A percentile compares a stretch with the other conserved stretches of the same genome.
Evolutionary conservation across 1,139 yeast species (phyloP).

Genomic region (Blastobotrys ciferrii): DNA sequence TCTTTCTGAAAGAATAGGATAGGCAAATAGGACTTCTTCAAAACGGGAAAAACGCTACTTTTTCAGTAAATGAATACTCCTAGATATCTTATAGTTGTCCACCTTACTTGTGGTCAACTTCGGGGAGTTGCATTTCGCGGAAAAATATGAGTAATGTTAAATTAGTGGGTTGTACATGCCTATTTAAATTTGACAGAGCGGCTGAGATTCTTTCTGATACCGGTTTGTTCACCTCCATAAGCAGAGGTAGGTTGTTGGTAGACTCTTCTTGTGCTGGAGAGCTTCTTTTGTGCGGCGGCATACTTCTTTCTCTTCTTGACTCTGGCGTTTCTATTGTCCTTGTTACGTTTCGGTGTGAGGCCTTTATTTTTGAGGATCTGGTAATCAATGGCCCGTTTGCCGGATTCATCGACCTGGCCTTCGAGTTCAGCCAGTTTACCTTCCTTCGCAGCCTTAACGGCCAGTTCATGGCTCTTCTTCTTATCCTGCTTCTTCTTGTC

Average conservation of each 20-base stretch:
- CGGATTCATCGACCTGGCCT: conserved; percentile 55
- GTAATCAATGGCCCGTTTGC: conserved; percentile 92
- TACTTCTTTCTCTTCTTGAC: conserved; percentile 98
- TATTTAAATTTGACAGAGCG: conserved; percentile 70
- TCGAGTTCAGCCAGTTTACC: conserved; percentile 75
- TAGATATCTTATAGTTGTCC: too few species aligned
- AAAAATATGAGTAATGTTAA: neutral
- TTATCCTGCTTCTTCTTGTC: conserved; percentile 51
- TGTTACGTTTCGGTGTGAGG: conserved; percentile 85
- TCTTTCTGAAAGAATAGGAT: too few species aligned
- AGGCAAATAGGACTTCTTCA: too few species aligned
- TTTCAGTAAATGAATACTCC: too few species aligned
- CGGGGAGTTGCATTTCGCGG: too few species aligned
- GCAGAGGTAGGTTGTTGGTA: conserved; percentile 78
- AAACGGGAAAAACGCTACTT: too few species aligned
- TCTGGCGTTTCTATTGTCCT: conserved; percentile 92
- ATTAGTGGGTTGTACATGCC: neutral
- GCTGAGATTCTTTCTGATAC: conserved; percentile 90
- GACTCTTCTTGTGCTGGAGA: conserved; percentile 85
- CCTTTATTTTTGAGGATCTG: conserved; percentile 96
- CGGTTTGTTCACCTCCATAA: conserved; percentile 92
- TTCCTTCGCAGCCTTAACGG: conserved; percentile 77
- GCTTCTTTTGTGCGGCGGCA: conserved; percentile 91
- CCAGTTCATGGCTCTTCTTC: conserved; percentile 64
- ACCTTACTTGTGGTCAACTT: too few species aligned